These are phyloP conservation scores for Rhizopogon hawkerae DNA, from an alignment of 1,284 basidiomycete species.

Conservation along the genomic window DNA sequence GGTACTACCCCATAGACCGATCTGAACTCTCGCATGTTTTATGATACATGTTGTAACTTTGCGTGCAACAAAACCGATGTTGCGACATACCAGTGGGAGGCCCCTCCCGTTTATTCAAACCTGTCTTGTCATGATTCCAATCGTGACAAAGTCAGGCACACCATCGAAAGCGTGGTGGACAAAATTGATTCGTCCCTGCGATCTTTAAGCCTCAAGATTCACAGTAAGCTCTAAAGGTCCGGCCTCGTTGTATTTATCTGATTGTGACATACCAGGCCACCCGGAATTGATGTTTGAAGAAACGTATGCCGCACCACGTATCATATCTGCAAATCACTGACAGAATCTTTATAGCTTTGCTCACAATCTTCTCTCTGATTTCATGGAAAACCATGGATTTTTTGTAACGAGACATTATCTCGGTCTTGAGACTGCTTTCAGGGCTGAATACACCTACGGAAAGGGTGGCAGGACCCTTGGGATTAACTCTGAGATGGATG, in stretches of 20 bases:
- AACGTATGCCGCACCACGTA: slow-evolving; percentile 29
- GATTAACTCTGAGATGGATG: slow-evolving; percentile 64
- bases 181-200: slow-evolving; percentile 39
- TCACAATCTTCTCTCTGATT: slow-evolving; percentile 46
- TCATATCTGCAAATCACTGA: not conserved
- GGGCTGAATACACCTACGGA: slow-evolving; percentile 58
- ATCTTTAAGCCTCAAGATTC: slow-evolving; percentile 49
- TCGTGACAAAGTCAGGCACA: slow-evolving; percentile 27
- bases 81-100: slow-evolving; percentile 25
- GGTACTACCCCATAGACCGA: slow-evolving; percentile 6
- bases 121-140: slow-evolving; percentile 15
- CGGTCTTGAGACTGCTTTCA: slow-evolving; percentile 70
- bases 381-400: slow-evolving; percentile 56
- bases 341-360: slow-evolving; percentile 37
- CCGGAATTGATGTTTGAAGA: slow-evolving; percentile 54
- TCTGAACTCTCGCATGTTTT: slow-evolving; percentile 2
- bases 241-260: not conserved
- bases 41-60: slow-evolving; percentile 26
- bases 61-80: slow-evolving; percentile 7
- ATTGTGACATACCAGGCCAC: slow-evolving; percentile 31
- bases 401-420: slow-evolving; percentile 53
- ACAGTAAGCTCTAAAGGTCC: slow-evolving; percentile 33
- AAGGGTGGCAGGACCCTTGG: slow-evolving; percentile 57
- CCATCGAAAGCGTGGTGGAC: slow-evolving; percentile 41
- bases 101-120: slow-evolving; percentile 35